A percentile compares a stretch with the other conserved stretches of the same genome.
Conservation (phyloP, 129 eudicot species). For the Chrysanthemum lavandulifolium region DNA sequence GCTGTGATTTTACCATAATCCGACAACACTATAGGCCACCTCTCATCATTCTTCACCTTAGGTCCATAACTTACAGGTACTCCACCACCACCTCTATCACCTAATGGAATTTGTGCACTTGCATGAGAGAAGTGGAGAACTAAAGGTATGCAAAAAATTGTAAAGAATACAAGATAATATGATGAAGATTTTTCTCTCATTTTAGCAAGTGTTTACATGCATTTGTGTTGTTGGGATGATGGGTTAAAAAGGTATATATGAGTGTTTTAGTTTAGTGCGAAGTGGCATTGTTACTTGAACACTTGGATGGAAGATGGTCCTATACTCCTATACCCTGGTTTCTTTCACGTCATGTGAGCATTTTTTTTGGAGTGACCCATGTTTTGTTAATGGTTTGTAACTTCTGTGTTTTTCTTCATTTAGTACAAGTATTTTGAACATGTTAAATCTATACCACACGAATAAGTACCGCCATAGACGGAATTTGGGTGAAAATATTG, state of each 20-base stretch:
- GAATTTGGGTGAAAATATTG: too few relatives aligned
- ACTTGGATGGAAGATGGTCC: slow-evolving; percentile 16
- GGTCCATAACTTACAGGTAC: slow-evolving; percentile 22
- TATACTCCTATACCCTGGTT: not conserved
- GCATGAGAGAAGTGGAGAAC: slow-evolving; percentile 9
- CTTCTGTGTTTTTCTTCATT: too few relatives aligned
- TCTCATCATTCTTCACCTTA: slow-evolving; percentile 44
- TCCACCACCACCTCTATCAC: not conserved
- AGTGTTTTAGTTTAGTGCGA: not conserved
- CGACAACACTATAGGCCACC: slow-evolving; percentile 39
- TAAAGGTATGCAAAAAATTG: not conserved
- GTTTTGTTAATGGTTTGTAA: not conserved
- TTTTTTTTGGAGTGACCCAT: not conserved
- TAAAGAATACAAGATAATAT: slow-evolving; percentile 1
- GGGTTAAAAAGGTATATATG: not conserved
- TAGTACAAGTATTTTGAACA: too few relatives aligned
- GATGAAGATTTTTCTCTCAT: slow-evolving; percentile 5
- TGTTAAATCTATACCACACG: not conserved
- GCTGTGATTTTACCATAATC: slow-evolving; percentile 61
- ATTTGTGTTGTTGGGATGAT: not conserved
- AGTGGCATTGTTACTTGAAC: slow-evolving; percentile 19
- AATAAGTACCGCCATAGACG: too few relatives aligned
- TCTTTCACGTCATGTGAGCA: not conserved
- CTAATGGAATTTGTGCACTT: not conserved
- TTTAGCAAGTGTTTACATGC: not conserved